Evolutionary conservation across 345 rosid species (phyloP).

Genomic region (Schrenkiella parvula): DNA sequence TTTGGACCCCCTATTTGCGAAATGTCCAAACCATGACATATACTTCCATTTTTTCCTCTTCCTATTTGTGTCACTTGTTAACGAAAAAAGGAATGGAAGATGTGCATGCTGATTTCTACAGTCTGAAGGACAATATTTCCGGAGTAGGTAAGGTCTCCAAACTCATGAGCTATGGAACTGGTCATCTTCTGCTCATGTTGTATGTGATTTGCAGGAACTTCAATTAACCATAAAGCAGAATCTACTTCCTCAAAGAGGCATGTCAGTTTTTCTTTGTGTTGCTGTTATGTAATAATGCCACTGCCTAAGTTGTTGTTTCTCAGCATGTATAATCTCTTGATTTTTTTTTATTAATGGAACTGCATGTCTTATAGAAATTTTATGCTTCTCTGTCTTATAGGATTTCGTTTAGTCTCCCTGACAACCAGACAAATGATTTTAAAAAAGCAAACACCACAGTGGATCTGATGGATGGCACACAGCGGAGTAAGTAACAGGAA

Average conservation of each 20-base stretch:
- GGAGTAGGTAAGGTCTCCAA: constrained; percentile 39
- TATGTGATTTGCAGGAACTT: constrained; percentile 42
- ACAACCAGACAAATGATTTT: constrained; percentile 17
- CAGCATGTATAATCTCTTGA: constrained; percentile 10
- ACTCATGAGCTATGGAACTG: constrained; percentile 13
- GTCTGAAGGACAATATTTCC: constrained; percentile 13
- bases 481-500: constrained; percentile 39
- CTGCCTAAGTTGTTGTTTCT: constrained; percentile 4
- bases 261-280: constrained; percentile 23
- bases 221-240: constrained; percentile 34
- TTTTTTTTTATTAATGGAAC: background rate
- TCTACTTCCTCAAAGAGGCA: constrained; percentile 45
- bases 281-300: background rate
- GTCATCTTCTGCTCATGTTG: constrained; percentile 19
- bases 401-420: constrained; percentile 22
- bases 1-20: constrained; percentile 12
- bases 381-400: constrained; percentile 32
- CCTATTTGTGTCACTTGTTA: constrained; percentile 16
- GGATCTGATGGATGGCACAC: constrained; percentile 36
- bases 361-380: background rate
- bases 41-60: background rate
- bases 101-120: constrained; percentile 16
- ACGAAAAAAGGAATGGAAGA: constrained; percentile 11
- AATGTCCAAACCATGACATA: background rate
- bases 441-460: constrained; percentile 25